Evolutionary conservation across 208 protist genomes (phyloP).

Genomic region (Zelonia costaricensis): DNA sequence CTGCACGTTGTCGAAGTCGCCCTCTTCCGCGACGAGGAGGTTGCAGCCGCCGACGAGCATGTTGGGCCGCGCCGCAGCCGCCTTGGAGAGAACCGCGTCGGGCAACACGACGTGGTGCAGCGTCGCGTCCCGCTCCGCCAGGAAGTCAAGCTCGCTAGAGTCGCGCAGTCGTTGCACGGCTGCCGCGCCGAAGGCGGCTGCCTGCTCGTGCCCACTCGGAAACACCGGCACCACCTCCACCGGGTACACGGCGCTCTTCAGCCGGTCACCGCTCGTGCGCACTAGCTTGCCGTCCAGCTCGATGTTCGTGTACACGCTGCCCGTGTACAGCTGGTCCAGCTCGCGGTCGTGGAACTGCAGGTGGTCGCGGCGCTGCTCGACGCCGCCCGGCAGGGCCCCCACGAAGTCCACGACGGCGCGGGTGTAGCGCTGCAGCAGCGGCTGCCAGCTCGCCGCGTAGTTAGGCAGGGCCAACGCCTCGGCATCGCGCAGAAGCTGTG

Average conservation of each 20-base stretch:
- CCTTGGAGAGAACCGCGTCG: conserved; percentile 43
- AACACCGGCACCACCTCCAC: conserved; percentile 78
- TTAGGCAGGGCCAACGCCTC: conserved; percentile 16
- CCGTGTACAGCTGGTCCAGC: conserved; percentile 48
- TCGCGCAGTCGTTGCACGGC: conserved; percentile 17
- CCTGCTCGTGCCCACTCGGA: conserved; percentile 48
- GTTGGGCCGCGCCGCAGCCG: conserved; percentile 45
- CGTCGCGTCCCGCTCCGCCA: conserved; percentile 51
- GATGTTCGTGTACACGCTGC: conserved; percentile 53
- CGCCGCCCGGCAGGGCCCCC: conserved; percentile 33
- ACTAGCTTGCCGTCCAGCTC: conserved; percentile 41
- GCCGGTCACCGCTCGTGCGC: conserved; percentile 37
- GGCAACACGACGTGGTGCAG: conserved; percentile 71
- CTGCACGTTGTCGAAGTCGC: conserved; percentile 21
- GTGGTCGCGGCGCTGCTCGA: conserved; percentile 45
- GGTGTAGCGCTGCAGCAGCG: conserved; percentile 41
- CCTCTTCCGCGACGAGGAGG: conserved; percentile 61
- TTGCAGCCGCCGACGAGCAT: conserved; percentile 69
- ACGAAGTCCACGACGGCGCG: conserved; percentile 30
- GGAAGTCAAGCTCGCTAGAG: conserved; percentile 33
- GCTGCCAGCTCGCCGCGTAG: conserved; percentile 18
- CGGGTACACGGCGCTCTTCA: conserved; percentile 58
- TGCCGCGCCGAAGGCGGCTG: conserved; percentile 21
- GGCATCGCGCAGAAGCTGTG: conserved; percentile 25
- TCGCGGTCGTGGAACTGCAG: conserved; percentile 67